Conservation (phyloP, 768 basidiomycete genomes). For the Psilocybe cyanescens region DNA sequence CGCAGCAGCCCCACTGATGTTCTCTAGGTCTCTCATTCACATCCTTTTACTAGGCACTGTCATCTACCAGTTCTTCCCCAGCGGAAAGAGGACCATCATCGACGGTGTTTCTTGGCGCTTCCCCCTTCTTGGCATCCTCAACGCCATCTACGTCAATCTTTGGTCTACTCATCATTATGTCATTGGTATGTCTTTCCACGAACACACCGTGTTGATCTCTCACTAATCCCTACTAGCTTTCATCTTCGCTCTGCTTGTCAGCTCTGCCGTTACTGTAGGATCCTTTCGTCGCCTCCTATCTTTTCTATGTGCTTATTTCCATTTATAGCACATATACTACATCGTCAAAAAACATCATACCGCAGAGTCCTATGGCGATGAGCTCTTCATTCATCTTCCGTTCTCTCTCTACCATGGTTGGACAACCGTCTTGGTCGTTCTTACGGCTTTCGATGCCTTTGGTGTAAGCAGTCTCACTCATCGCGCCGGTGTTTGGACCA, state of each 20-base stretch:
- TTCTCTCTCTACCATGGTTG: slow-evolving; percentile 97
- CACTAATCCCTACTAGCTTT: slow-evolving; percentile 58
- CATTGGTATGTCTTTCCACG: slow-evolving; percentile 43
- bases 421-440: slow-evolving; percentile 82
- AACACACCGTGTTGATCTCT: slow-evolving; percentile 9
- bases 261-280: slow-evolving; percentile 62
- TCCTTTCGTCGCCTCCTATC: neutral
- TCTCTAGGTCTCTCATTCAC: slow-evolving; percentile 81
- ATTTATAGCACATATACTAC: slow-evolving; percentile 86
- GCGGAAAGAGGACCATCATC: slow-evolving; percentile 77
- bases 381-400: slow-evolving; percentile 92
- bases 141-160: slow-evolving; percentile 86
- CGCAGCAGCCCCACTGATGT: slow-evolving; percentile 16
- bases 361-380: slow-evolving; percentile 68
- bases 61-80: slow-evolving; percentile 85
- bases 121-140: slow-evolving; percentile 84
- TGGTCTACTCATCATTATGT: slow-evolving; percentile 82
- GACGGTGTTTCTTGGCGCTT: slow-evolving; percentile 93
- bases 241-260: slow-evolving; percentile 86
- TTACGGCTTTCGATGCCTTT: slow-evolving; percentile 88
- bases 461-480: slow-evolving; percentile 73
- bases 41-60: slow-evolving; percentile 88
- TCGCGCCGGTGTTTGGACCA: slow-evolving; percentile 85
- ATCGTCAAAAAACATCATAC: slow-evolving; percentile 86
- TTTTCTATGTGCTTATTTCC: slow-evolving; percentile 26